Evolutionary conservation across 2,329 filamentous ascomycete genomes (phyloP), one percentile per base, ranked within the genome.

Genomic region (Colletotrichum coccodes): DNA sequence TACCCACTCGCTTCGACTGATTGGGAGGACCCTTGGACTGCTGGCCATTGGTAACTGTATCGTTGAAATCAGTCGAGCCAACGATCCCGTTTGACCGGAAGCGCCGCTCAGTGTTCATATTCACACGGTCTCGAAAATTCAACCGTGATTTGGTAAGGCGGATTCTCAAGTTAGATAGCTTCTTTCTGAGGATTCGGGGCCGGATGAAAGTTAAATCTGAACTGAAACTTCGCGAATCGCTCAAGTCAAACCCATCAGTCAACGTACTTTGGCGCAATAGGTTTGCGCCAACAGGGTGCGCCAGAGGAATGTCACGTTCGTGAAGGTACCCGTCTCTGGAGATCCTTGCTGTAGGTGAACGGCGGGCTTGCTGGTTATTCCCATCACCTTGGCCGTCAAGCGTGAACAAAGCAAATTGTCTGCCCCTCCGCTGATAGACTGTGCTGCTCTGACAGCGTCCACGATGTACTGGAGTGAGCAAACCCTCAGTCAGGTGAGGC

Each of bases 141-240:
- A 64, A 52, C 8, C 63, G 64, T 42, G 70, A 71, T 34, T 57
- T 60, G 16, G 52, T 59, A 14, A 71, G 57, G 46, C 68, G 68
- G 32, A 68, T 47, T n/a, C 53, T 70, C 28, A 71, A 26, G 23
- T 70, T 52, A 6, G 70, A 71, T 6, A 71, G 57, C 18, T 71
- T 71, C 60, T 71, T 71, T 11, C 60, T 67, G 16, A 71, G 49
- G n/a, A 59, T 34, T 7, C 44, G 38, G 6, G 68, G 64, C 2
- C 54, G 59, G 26, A 57, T 49, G 14, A 59, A 70, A 18, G 42
- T 60, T 11, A 60, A 7, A 12, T 68, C 68, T 2, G 70, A 68
- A n/a, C 53, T 34, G 50, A 65, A 68, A 42, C 70, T 71, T 9
- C 52, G 60, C 4, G 50, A 28, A 14, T 62, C 68, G 21, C 56